Evolutionary conservation across 2,329 filamentous ascomycete genomes (phyloP), one percentile per base, ranked within the genome.

Genomic region (Cercospora janseana): DNA sequence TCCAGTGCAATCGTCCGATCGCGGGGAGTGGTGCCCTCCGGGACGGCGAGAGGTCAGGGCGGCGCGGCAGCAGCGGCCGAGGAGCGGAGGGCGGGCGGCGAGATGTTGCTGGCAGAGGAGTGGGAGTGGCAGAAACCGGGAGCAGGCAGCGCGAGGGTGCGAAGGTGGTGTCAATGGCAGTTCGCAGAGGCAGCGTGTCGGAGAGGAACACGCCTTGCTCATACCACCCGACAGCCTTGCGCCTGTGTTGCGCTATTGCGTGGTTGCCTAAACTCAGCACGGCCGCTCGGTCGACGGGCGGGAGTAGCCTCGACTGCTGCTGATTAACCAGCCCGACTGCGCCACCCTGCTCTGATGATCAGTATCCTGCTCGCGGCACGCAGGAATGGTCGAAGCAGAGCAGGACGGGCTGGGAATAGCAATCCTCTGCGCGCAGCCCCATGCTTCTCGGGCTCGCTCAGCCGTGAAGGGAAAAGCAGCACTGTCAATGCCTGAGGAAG

Each of bases 161-260:
- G n/a, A n/a, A 29, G 27, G 27, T 10, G 27, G 12, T n/a, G 18
- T 38, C 34, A 38, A 38, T 38, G 34, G 34, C 34, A 21, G 34
- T 23, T 20, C 10, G 21, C 15, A 23, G 34, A 38, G 12, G 15
- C 16, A n/a, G 18, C 12, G 18, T 10, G 34, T 38, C 18, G 34
- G 34, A 18, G 34, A 38, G 34, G 18, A 38, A 21, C 24, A 21
- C 34, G 13, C 34, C 18, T n/a, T 38, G 34, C 12, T 38, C 34
- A 38, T 20, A 38, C 24, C 21, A 18, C 16, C 21, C 34, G 18
- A 20, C 34, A 21, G 34, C 34, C 34, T 38, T 18, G 34, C 34
- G 34, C 24, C 16, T 38, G 34, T 21, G 34, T 7, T 29, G n/a
- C n/a, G n/a, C n/a, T n/a, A n/a, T 38, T 38, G 34, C 34, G 34